Base-by-base conservation (phyloP, 495 filamentous ascomycete genomes). In the Oidiodendron maius region DNA sequence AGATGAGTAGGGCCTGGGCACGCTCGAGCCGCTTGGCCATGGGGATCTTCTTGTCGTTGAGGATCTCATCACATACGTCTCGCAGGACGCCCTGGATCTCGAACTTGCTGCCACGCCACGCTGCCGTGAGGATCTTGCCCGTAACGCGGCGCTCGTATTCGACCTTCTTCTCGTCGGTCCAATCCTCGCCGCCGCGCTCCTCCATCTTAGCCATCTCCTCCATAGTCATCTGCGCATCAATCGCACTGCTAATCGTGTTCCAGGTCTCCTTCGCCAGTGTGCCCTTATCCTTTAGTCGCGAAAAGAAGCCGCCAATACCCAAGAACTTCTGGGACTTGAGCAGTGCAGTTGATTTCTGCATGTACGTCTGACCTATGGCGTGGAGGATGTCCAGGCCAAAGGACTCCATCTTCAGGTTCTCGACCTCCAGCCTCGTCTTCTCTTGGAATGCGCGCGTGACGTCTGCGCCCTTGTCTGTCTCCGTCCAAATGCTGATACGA, bases 361-460 rank as follows among this genome's bases (percentile, higher is more conserved):
- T 62, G 64, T 99, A 99, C 4, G 87, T 93, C 17, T 80, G 71
- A 20, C 94, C 91, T 55, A 99, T 89, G 17, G 93, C 90, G 64
- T 99, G 93, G 18, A 99, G 72, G 56, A 99, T 99, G 58, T 99
- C 93, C 28, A 99, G 69, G 30, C 93, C 93, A 61, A 99, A 99
- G 11, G 86, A 91, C 69, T 99, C 93, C 88, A 99, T 97, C 72
- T 97, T 99, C 55, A 97, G 68, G 56, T 96, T 94, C 72, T 99
- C 93, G 12, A 96, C 88, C 67, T 97, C 94, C 21, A 95, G 80
- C n/a, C 83, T 77, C 17, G 82, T 96, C 76, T 97, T 95, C 61
- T 88, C 87, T 60, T 89, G 82, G 66, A 97, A 99, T 1, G 94
- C 89, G 32, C 66, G 66, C 3, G 91, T 96, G 9, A 95, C 87